Evolutionary conservation across 1,284 basidiomycete genomes (phyloP).

Genomic region (Athelia sp.): DNA sequence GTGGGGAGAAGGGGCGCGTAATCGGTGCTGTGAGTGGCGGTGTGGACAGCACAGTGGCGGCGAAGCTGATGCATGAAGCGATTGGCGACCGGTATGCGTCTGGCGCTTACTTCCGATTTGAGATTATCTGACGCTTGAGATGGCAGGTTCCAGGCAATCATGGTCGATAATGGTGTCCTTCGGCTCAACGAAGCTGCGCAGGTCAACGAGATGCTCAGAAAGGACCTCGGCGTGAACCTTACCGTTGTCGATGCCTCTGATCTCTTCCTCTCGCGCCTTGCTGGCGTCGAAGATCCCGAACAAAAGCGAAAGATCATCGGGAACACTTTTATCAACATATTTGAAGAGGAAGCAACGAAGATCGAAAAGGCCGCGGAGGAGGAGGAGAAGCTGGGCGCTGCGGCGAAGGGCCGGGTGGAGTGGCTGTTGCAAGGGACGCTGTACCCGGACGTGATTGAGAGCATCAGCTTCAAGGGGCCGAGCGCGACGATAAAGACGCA

Average conservation of each 20-base stretch:
- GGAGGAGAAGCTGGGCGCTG: constrained; percentile 62
- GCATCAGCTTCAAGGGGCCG: constrained; percentile 99
- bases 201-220: constrained; percentile 94
- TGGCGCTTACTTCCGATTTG: no score
- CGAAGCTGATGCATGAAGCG: constrained; percentile 99
- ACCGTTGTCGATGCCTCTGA: constrained; percentile 96
- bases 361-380: constrained; percentile 84
- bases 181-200: constrained; percentile 89
- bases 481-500: constrained; percentile 99
- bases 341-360: constrained; percentile 89
- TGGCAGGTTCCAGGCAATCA: constrained; percentile 93
- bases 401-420: constrained; percentile 87
- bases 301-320: constrained; percentile 98
- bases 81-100: constrained; percentile 96
- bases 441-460: constrained; percentile 99
- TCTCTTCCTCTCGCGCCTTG: constrained; percentile 86
- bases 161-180: constrained; percentile 99
- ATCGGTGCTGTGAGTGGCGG: constrained; percentile 98
- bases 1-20: constrained; percentile 91
- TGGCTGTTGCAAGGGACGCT: constrained; percentile 98
- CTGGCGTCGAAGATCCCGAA: constrained; percentile 94
- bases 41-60: constrained; percentile 97
- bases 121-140: neutral
- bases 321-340: constrained; percentile 98
- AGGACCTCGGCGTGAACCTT: constrained; percentile 93